A percentile compares a stretch with the other conserved stretches of the same genome.
phyloP scores from a whole-genome alignment of 2,329 filamentous ascomycete genomes.

The Periconia sp. region DNA sequence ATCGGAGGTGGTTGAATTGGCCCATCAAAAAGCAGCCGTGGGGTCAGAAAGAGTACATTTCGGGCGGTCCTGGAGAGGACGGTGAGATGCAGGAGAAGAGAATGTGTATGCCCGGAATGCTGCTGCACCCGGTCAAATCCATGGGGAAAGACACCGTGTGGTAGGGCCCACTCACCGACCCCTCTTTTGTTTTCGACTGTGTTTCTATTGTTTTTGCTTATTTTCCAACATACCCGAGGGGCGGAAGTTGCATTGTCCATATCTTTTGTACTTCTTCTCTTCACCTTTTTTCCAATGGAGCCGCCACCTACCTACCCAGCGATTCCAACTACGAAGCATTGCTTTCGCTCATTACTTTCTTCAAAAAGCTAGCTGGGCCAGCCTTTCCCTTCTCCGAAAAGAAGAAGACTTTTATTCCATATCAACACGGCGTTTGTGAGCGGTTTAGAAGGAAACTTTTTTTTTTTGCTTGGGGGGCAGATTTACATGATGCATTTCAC shows the following conservation, averaged over 20 bases:
- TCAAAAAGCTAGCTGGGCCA: not conserved
- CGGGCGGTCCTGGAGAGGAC: constrained; percentile 40
- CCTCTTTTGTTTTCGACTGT: not conserved
- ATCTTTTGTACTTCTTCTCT: not conserved
- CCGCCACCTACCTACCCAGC: too few species aligned
- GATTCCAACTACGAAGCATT: too few species aligned
- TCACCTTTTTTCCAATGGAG: not conserved
- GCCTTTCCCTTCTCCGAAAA: not conserved
- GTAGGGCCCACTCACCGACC: not conserved
- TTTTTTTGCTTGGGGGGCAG: too few species aligned
- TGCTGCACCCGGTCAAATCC: constrained; percentile 85
- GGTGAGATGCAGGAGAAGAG: constrained; percentile 62
- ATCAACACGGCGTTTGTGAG: not conserved
- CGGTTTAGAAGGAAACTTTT: too few species aligned
- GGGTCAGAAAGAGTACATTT: constrained; percentile 70
- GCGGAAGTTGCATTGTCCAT: not conserved
- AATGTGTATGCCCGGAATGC: constrained; percentile 89
- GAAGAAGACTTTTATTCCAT: not conserved
- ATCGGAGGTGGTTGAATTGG: constrained; percentile 83
- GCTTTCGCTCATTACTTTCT: too few species aligned
- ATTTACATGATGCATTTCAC: too few species aligned
- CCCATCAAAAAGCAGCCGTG: constrained; percentile 77
- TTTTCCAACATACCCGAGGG: not conserved
- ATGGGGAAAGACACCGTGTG: constrained; percentile 27
- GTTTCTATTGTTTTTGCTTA: not conserved